phyloP scores from a whole-genome alignment of 2,329 filamentous ascomycete species.

The Sphaceloma murrayae region DNA sequence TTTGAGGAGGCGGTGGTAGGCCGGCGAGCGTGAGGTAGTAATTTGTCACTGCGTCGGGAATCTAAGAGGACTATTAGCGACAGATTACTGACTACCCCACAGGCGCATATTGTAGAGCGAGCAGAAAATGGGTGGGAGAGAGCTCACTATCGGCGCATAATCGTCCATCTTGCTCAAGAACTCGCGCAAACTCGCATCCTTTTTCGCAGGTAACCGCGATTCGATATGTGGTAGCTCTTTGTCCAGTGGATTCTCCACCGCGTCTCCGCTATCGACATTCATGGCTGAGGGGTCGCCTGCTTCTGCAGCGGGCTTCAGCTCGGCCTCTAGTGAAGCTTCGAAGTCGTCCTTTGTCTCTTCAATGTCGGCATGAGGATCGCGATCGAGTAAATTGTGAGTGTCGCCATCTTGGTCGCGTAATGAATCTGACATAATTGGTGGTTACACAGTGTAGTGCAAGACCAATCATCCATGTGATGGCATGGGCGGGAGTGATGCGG shows the following conservation, averaged over 20 bases:
- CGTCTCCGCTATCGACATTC: conserved; percentile 33
- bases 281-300: conserved; percentile 19
- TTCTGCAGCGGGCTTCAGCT: conserved; percentile 27
- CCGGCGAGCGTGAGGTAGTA: conserved; percentile 97
- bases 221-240: conserved; percentile 38
- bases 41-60: conserved; percentile 92
- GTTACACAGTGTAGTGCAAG: conserved; percentile 7
- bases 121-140: conserved; percentile 3
- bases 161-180: conserved; percentile 97
- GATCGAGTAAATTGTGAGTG: conserved; percentile 8
- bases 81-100: background rate
- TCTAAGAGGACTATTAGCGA: conserved; percentile 45
- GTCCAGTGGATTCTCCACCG: conserved; percentile 27
- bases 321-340: conserved; percentile 35
- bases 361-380: conserved; percentile 10
- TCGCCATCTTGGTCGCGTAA: conserved; percentile 15
- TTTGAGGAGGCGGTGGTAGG: conserved; percentile 83
- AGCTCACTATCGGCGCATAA: conserved; percentile 83
- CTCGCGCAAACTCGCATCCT: conserved; percentile 85
- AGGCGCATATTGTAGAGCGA: background rate
- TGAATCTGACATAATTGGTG: conserved; percentile 11
- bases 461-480: conserved; percentile 8
- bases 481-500: background rate
- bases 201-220: conserved; percentile 63
- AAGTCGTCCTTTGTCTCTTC: conserved; percentile 29